These are phyloP conservation scores for Solanum infundibuliforme DNA, from an alignment of 257 asterid genomes.

Conservation along the genomic window DNA sequence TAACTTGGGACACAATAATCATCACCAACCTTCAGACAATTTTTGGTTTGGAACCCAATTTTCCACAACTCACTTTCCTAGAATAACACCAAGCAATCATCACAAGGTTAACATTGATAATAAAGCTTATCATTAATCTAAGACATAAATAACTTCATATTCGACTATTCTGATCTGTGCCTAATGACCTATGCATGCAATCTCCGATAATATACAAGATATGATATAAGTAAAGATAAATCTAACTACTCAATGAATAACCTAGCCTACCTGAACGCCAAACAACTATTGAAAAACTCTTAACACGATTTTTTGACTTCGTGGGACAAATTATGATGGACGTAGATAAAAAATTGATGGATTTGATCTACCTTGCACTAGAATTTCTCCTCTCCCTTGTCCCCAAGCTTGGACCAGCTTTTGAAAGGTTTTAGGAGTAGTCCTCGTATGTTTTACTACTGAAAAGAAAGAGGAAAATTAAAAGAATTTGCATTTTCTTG, in stretches of 20 bases:
- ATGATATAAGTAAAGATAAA: neutral
- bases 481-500: no score
- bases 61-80: neutral
- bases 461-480: no score
- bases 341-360: neutral
- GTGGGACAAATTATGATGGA: neutral
- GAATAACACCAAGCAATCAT: neutral
- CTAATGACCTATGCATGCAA: neutral
- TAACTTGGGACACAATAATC: neutral
- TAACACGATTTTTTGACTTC: neutral
- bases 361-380: neutral
- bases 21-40: neutral
- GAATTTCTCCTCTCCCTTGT: neutral
- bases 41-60: neutral
- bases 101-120: neutral
- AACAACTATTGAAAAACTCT: neutral
- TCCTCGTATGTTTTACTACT: neutral
- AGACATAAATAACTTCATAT: no score
- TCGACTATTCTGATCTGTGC: fast-evolving
- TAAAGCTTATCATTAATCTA: neutral
- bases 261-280: neutral
- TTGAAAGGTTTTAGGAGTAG: neutral
- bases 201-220: neutral
- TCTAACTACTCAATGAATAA: neutral
- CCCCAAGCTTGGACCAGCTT: neutral